These are phyloP conservation scores for Trematosphaeria pertusa DNA, from an alignment of 2,329 filamentous ascomycete species.

Conservation along the genomic window DNA sequence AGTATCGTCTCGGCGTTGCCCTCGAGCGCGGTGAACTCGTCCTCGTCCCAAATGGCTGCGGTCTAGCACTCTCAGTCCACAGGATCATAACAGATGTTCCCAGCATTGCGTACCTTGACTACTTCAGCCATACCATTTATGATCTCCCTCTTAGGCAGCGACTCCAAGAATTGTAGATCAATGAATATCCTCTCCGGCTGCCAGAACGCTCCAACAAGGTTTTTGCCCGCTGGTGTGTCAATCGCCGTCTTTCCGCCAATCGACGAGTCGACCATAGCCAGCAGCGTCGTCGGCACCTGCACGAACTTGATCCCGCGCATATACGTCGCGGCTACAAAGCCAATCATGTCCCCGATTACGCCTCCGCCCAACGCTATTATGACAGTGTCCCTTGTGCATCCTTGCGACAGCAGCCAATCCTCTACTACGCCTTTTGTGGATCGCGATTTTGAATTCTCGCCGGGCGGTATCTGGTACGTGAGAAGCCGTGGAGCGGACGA, in stretches of 20 bases:
- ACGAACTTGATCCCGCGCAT: constrained; percentile 97
- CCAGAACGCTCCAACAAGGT: constrained; percentile 95
- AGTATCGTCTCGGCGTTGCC: constrained; percentile 80
- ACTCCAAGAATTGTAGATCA: constrained; percentile 89
- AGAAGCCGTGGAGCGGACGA: constrained; percentile 70
- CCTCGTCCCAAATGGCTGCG: constrained; percentile 92
- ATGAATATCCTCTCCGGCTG: constrained; percentile 94
- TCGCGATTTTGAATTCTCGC: constrained; percentile 91
- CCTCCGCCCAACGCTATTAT: constrained; percentile 94
- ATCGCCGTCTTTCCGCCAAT: constrained; percentile 99
- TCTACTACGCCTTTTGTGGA: constrained; percentile 95
- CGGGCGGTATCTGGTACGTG: constrained; percentile 88
- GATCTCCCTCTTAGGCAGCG: constrained; percentile 87
- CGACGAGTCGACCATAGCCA: constrained; percentile 98
- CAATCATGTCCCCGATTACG: constrained; percentile 97
- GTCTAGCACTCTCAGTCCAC: constrained; percentile 61
- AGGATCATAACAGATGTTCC: background rate
- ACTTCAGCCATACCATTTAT: constrained; percentile 99
- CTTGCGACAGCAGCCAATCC: constrained; percentile 92
- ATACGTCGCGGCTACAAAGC: constrained; percentile 96
- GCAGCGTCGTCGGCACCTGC: constrained; percentile 91
- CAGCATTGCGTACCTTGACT: constrained; percentile 65
- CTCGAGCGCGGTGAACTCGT: constrained; percentile 85
- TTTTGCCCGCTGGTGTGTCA: constrained; percentile 94
- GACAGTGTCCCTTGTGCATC: constrained; percentile 94